phyloP scores from a whole-genome alignment of 2,329 filamentous ascomycete genomes.

The Neocucurbitaria cava region DNA sequence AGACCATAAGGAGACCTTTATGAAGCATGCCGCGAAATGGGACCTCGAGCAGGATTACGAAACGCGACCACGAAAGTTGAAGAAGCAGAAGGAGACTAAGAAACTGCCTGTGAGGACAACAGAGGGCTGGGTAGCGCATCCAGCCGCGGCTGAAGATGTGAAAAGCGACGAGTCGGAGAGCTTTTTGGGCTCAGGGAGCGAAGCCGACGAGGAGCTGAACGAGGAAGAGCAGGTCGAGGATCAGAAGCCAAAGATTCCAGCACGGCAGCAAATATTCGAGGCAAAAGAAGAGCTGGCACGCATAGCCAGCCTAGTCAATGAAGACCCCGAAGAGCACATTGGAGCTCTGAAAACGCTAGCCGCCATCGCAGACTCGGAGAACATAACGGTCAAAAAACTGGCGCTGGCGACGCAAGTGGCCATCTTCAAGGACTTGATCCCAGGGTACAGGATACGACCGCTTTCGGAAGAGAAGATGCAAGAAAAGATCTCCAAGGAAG shows the following conservation, averaged over 20 bases:
- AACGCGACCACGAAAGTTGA: conserved; percentile 74
- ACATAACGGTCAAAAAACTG: conserved; percentile 81
- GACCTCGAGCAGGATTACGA: conserved; percentile 94
- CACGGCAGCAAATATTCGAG: conserved; percentile 79
- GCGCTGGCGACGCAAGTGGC: conserved; percentile 85
- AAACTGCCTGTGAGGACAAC: conserved; percentile 86
- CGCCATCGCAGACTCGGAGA: conserved; percentile 72
- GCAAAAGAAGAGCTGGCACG: conserved; percentile 93
- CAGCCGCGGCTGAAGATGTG: conserved; percentile 48
- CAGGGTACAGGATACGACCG: conserved; percentile 91
- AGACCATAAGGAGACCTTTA: conserved; percentile 61
- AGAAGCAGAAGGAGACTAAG: conserved; percentile 74
- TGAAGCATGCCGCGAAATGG: conserved; percentile 81
- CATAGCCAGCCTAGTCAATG: conserved; percentile 80
- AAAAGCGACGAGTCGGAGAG: conserved; percentile 65
- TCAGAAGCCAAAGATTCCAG: conserved; percentile 69
- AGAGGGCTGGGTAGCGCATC: conserved; percentile 74
- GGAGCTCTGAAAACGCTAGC: conserved; percentile 79
- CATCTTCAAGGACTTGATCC: conserved; percentile 95
- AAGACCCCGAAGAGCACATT: conserved; percentile 90
- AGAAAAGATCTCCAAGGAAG: conserved; percentile 89
- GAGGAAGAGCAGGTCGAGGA: conserved; percentile 50
- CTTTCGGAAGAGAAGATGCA: conserved; percentile 75
- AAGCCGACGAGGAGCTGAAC: conserved; percentile 57
- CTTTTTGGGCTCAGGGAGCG: conserved; percentile 67